These are phyloP conservation scores for Fusarium globosum DNA, from an alignment of 2,329 filamentous ascomycete genomes.

Conservation along the genomic window DNA sequence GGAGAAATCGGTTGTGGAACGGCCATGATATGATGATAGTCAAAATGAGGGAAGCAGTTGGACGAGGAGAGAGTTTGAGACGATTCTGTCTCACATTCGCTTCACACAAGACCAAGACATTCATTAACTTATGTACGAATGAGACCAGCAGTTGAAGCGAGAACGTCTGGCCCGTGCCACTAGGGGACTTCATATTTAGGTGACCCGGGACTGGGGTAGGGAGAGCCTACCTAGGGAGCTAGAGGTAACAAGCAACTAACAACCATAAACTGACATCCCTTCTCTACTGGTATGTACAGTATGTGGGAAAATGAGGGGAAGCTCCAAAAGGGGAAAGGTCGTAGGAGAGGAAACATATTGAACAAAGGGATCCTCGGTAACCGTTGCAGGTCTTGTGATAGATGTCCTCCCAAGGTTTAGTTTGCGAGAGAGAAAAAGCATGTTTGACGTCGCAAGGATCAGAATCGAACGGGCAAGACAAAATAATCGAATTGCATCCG, in stretches of 20 bases:
- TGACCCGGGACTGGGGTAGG: not conserved
- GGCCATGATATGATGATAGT: conserved; percentile 21
- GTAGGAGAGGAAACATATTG: not conserved
- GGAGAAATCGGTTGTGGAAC: conserved; percentile 30
- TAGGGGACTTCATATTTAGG: not conserved
- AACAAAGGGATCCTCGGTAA: conserved; percentile 20
- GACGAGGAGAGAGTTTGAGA: conserved; percentile 21
- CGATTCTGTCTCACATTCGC: conserved; percentile 31
- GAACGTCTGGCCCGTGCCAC: conserved; percentile 29
- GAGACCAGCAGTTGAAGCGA: not conserved
- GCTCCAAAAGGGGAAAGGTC: conserved; percentile 31
- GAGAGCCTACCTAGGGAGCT: not conserved
- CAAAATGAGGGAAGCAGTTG: conserved; percentile 17
- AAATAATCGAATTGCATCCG: not conserved
- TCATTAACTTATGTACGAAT: conserved; percentile 18
- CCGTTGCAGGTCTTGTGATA: conserved; percentile 28
- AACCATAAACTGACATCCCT: not conserved
- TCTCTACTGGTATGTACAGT: not conserved
- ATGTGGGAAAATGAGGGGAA: conserved; percentile 28
- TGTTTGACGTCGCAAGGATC: conserved; percentile 10
- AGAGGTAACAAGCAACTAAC: not conserved
- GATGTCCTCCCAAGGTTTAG: conserved; percentile 19
- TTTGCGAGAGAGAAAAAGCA: conserved; percentile 21
- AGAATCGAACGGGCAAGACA: conserved; percentile 4
- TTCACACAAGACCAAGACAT: conserved; percentile 33